Base-by-base conservation (phyloP, 2,329 filamentous ascomycete species). In the Hymenoscyphus repandus region DNA sequence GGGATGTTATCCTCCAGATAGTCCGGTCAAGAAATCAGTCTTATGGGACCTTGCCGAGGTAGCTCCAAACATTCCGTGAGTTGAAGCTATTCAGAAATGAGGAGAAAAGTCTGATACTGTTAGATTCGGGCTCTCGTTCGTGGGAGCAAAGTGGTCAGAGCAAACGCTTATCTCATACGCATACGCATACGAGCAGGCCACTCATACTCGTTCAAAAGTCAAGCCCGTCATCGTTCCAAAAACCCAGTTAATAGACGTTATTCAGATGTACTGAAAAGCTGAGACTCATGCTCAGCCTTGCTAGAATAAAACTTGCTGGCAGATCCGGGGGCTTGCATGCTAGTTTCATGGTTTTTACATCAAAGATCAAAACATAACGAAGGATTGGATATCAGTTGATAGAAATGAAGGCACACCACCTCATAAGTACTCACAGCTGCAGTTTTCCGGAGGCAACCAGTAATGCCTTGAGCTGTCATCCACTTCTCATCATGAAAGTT, bases 131-230 rank as follows among this genome's bases (percentile, higher is more conserved):
- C 67, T 88, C 10, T 74, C 73, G 6, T 87, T 88, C 58, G 68
- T 86, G 41, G 85, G 83, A 0, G 66, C 67, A 2, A 74, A 73
- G 44, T 88, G 79, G 70, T 77, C 73, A 33, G 85, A 88, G 64
- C 77, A 76, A 59, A 72, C 67, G 30, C 61, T 89, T 57, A 78
- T 88, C 51, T 79, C 78, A 0, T 75, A 82, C 62, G 85, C 83
- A 6, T 87, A 84, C 70, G 83, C 80, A 3, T 86, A 81, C 66
- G 85, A 89, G 70, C 61, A 63, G 34, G 39, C 51, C 13, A 63
- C 76, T 2, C 65, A 68, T 59, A 69, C 73, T 10, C 68, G 79
- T 44, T 59, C 66, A 37, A 71, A 70, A 53, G 67, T 78, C 1
- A 68, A 71, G 65, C 74, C 76, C 30, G 75, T 75, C 55, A 43